Conservation (phyloP, 495 filamentous ascomycete species). For the Achaetomiella virescens region DNA sequence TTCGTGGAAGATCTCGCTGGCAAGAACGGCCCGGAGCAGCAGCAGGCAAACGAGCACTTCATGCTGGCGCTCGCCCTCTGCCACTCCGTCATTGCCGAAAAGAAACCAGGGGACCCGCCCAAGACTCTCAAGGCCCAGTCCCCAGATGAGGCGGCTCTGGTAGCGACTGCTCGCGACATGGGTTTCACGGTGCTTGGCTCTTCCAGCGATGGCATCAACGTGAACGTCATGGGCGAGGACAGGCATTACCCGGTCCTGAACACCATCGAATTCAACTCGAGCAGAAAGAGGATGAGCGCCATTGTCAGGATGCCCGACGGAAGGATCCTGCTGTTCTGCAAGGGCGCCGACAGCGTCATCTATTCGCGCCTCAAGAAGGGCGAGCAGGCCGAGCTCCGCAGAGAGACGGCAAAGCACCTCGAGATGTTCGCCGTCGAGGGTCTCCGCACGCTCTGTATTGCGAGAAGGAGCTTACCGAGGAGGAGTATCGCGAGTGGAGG, state of each 20-base stretch:
- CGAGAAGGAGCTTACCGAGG: slow-evolving; percentile 75
- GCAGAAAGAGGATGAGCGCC: slow-evolving; percentile 95
- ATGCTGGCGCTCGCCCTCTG: slow-evolving; percentile 94
- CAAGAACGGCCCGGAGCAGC: slow-evolving; percentile 69
- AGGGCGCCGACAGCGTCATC: slow-evolving; percentile 95
- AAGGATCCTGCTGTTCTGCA: slow-evolving; percentile 89
- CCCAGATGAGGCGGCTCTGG: slow-evolving; percentile 92
- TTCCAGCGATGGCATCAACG: slow-evolving; percentile 64
- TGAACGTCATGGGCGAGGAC: slow-evolving; percentile 85
- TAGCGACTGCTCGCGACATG: slow-evolving; percentile 89
- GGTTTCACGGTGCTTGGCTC: slow-evolving; percentile 92
- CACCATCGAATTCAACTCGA: slow-evolving; percentile 96
- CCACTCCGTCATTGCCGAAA: slow-evolving; percentile 92
- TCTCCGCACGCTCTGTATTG: slow-evolving; percentile 89
- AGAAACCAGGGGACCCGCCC: slow-evolving; percentile 78
- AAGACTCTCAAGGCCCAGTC: slow-evolving; percentile 96
- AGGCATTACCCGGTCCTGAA: slow-evolving; percentile 82
- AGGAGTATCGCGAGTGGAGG: slow-evolving; percentile 82
- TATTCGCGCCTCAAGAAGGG: slow-evolving; percentile 85
- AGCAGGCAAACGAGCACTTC: slow-evolving; percentile 72
- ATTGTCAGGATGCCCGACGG: slow-evolving; percentile 96
- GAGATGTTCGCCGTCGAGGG: slow-evolving; percentile 97
- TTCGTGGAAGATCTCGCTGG: slow-evolving; percentile 78
- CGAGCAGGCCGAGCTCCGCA: slow-evolving; percentile 77
- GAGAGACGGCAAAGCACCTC: slow-evolving; percentile 82